A percentile compares a stretch with the other conserved stretches of the same genome.
Evolutionary conservation across 1,284 basidiomycete genomes (phyloP).

Genomic region (Golubevia pallescens): DNA sequence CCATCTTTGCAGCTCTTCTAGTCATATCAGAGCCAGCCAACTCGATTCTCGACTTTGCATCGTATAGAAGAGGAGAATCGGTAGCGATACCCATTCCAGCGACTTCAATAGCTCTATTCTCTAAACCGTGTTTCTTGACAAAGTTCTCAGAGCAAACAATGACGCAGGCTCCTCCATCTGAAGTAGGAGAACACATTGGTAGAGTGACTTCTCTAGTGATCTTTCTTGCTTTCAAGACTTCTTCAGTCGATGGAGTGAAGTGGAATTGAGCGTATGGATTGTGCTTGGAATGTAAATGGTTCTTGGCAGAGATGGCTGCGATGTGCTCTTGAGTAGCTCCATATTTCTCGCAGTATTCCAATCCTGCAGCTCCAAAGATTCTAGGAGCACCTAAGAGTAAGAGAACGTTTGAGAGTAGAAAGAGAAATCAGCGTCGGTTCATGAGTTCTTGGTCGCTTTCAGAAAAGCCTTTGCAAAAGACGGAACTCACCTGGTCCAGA

Average conservation of each 20-base stretch:
- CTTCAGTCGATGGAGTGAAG: conserved; percentile 21
- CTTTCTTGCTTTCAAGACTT: conserved; percentile 43
- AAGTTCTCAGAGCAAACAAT: conserved; percentile 44
- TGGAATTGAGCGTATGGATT: conserved; percentile 60
- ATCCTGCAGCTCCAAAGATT: conserved; percentile 55
- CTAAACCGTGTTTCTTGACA: conserved; percentile 45
- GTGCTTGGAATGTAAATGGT: conserved; percentile 46
- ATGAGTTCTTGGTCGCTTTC: too few species aligned
- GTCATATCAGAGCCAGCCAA: conserved; percentile 70
- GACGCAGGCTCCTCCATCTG: conserved; percentile 50
- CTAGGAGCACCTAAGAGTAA: conserved; percentile 51
- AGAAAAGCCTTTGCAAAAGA: too few species aligned
- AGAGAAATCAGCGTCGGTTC: too few species aligned
- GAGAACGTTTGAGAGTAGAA: too few species aligned
- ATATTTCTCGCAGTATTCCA: conserved; percentile 54
- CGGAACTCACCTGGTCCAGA: conserved; percentile 58
- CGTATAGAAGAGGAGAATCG: conserved; percentile 44
- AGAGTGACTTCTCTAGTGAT: conserved; percentile 55
- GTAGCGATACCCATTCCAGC: conserved; percentile 52
- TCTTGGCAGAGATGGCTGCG: conserved; percentile 52
- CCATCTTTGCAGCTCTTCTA: conserved; percentile 74
- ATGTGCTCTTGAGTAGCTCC: conserved; percentile 55
- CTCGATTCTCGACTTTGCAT: conserved; percentile 49
- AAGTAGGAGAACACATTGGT: conserved; percentile 55
- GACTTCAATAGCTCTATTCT: conserved; percentile 56